Conservation (phyloP, 2,329 filamentous ascomycete species). For the Xylariomycetidae sp. region DNA sequence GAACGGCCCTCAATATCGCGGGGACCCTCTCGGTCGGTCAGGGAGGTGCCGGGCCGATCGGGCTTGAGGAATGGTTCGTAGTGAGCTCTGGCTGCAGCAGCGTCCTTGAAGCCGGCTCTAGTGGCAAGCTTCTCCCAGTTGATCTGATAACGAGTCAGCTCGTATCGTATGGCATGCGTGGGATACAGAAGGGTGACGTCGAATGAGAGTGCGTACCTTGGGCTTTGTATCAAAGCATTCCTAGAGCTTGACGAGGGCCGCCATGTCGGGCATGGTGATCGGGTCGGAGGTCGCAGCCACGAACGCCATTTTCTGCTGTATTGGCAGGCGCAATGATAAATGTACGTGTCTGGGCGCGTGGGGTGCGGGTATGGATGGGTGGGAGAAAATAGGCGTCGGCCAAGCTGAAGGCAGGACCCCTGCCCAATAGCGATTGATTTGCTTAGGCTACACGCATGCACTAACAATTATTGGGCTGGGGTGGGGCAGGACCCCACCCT, state of each 20-base stretch:
- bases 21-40: neutral
- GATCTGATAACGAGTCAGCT: slow-evolving; percentile 2
- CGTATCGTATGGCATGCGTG: neutral
- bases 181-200: neutral
- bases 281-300: neutral
- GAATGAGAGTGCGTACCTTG: neutral
- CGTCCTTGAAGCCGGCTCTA: slow-evolving; percentile 3
- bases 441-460: no score
- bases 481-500: no score
- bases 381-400: no score
- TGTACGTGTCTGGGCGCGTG: no score
- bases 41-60: neutral
- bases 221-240: slow-evolving; percentile 6
- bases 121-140: slow-evolving; percentile 6
- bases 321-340: no score
- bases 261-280: slow-evolving; percentile 2
- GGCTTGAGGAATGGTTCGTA: slow-evolving; percentile 3
- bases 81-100: slow-evolving; percentile 2
- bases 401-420: no score
- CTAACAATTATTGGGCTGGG: no score
- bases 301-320: slow-evolving; percentile 3
- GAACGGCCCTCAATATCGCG: no score
- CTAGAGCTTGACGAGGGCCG: slow-evolving; percentile 5
- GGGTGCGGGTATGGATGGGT: no score
- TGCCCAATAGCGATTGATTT: no score